phyloP scores from a whole-genome alignment of 371 early-diverging fungal genomes.

The Mortierella sp. region DNA sequence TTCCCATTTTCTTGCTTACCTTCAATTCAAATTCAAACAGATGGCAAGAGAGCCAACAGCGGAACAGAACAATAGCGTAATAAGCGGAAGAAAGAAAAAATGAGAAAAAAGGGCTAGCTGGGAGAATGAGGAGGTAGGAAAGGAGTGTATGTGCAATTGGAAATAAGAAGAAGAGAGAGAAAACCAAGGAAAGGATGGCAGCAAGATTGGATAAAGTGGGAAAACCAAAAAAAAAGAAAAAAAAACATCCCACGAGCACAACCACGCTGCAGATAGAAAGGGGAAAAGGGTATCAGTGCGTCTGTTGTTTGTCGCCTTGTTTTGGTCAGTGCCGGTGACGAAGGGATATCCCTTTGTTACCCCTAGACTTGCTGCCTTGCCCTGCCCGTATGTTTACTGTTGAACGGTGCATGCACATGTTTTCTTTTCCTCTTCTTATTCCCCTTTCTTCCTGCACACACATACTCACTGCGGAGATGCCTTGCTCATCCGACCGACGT shows the following conservation, averaged over 20 bases:
- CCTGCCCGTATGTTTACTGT: background rate
- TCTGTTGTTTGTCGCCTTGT: background rate
- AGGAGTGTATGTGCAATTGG: background rate
- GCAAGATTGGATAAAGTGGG: background rate
- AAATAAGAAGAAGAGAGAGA: background rate
- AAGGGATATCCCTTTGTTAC: background rate
- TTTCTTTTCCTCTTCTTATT: background rate
- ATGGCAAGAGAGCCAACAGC: background rate
- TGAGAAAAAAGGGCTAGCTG: background rate
- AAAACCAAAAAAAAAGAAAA: background rate
- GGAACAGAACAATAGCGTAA: background rate
- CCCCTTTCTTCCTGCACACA: background rate
- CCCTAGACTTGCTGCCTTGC: background rate
- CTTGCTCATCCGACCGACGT: background rate
- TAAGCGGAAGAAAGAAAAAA: background rate
- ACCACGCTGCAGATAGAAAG: background rate
- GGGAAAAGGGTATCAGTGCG: background rate
- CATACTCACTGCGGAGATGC: background rate
- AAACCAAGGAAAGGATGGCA: background rate
- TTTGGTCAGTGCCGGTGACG: constrained; percentile 12
- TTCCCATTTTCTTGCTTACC: background rate
- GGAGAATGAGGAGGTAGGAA: background rate
- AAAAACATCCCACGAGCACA: background rate
- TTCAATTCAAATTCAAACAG: constrained; percentile 14
- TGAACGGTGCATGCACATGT: constrained; percentile 10